phyloP scores from a whole-genome alignment of 148 eudicot species.

The Vaccinium macrocarpon region DNA sequence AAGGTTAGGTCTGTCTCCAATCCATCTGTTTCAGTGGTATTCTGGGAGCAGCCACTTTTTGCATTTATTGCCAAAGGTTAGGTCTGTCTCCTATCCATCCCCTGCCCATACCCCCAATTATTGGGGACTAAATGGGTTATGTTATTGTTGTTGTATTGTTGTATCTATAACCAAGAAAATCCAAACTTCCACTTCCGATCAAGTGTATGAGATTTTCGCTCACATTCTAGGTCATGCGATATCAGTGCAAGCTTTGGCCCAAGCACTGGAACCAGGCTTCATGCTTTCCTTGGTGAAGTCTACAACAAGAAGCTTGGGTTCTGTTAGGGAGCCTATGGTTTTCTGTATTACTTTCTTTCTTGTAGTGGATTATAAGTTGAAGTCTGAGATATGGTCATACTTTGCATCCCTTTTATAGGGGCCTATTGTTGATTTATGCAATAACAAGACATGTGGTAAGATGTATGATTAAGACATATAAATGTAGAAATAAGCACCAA shows the following conservation, averaged over 20 bases:
- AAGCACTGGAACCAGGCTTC: conserved; percentile 31
- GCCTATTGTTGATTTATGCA: neutral
- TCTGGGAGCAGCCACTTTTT: too few relatives aligned
- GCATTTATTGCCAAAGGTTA: too few relatives aligned
- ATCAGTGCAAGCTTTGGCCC: conserved; percentile 28
- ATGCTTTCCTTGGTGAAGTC: conserved; percentile 33
- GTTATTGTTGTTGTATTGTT: too few relatives aligned
- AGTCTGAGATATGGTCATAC: neutral
- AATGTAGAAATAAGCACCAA: too few relatives aligned
- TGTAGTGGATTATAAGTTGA: neutral
- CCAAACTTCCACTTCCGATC: too few relatives aligned
- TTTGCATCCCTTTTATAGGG: neutral
- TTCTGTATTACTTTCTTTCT: neutral
- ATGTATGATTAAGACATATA: neutral
- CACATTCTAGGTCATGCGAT: conserved; percentile 27
- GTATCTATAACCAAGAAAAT: too few relatives aligned
- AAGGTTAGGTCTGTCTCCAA: too few relatives aligned
- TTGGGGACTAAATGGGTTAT: too few relatives aligned
- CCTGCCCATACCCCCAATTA: too few relatives aligned
- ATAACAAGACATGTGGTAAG: neutral
- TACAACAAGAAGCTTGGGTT: conserved; percentile 23
- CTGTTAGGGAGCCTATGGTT: conserved; percentile 35
- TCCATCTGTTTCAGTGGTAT: too few relatives aligned
- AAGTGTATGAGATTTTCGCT: too few relatives aligned
- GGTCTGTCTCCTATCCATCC: too few relatives aligned